phyloP scores from a whole-genome alignment of 768 basidiomycete species.

The Boletus tylopilopsis region DNA sequence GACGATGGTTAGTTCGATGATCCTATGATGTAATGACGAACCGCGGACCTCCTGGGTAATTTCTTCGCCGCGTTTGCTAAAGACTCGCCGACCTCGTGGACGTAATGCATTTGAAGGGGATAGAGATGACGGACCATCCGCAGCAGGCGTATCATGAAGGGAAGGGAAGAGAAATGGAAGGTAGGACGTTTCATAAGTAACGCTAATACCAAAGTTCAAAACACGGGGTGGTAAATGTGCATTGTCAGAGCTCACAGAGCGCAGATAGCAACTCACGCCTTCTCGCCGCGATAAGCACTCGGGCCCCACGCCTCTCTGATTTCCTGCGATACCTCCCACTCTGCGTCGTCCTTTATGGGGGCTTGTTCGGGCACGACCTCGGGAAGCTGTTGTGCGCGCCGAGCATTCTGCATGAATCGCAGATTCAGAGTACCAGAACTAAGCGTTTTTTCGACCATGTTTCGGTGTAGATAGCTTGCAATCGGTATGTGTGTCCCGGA shows the following conservation, averaged over 20 bases:
- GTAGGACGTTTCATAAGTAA: slow-evolving; percentile 60
- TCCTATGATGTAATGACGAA: slow-evolving; percentile 18
- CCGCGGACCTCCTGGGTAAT: slow-evolving; percentile 28
- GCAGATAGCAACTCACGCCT: slow-evolving; percentile 22
- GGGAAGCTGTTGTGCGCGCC: slow-evolving; percentile 48
- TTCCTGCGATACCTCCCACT: slow-evolving; percentile 59
- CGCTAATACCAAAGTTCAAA: slow-evolving; percentile 17
- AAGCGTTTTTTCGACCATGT: slow-evolving; percentile 43
- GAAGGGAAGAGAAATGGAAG: slow-evolving; percentile 60
- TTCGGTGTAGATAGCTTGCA: neutral
- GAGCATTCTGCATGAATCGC: slow-evolving; percentile 72
- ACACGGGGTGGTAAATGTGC: slow-evolving; percentile 15
- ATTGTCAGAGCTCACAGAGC: slow-evolving; percentile 12
- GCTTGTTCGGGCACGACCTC: slow-evolving; percentile 50
- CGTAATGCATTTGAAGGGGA: slow-evolving; percentile 20
- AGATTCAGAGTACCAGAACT: slow-evolving; percentile 64
- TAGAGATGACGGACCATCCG: slow-evolving; percentile 19
- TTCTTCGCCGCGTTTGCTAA: slow-evolving; percentile 49
- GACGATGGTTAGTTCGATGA: slow-evolving; percentile 13
- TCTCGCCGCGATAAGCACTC: slow-evolving; percentile 24
- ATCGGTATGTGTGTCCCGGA: too few relatives aligned
- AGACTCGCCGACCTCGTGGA: slow-evolving; percentile 50
- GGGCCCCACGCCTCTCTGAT: slow-evolving; percentile 51
- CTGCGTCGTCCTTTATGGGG: slow-evolving; percentile 56
- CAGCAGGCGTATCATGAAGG: slow-evolving; percentile 23